Evolutionary conservation across 2,329 filamentous ascomycete genomes (phyloP).

Genomic region (Diaporthe citriasiana): DNA sequence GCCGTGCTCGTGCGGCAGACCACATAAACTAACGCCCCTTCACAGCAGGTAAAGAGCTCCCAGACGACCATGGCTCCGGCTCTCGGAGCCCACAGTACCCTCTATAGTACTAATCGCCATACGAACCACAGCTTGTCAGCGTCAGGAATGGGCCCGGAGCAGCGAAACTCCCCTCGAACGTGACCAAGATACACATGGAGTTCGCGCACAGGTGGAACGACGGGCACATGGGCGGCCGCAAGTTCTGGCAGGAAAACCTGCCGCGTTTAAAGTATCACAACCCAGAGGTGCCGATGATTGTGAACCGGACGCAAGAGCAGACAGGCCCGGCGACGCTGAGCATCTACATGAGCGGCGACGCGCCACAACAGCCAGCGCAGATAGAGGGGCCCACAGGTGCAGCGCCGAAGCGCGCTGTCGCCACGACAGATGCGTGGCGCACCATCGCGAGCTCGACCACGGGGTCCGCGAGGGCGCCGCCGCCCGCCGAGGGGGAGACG

Average conservation of each 20-base stretch:
- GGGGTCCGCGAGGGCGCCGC: conserved; percentile 63
- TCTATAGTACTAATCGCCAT: conserved; percentile 47
- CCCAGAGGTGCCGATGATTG: conserved; percentile 84
- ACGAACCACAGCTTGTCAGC: conserved; percentile 72
- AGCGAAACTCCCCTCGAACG: conserved; percentile 81
- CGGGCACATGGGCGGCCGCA: conserved; percentile 81
- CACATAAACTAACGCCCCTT: conserved; percentile 45
- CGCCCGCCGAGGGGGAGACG: conserved; percentile 63
- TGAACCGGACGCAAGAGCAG: conserved; percentile 76
- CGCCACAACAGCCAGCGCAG: conserved; percentile 38
- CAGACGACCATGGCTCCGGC: conserved; percentile 41
- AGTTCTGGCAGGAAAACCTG: conserved; percentile 89
- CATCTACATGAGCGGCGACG: conserved; percentile 67
- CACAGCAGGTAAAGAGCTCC: conserved; percentile 59
- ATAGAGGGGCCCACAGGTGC: background rate
- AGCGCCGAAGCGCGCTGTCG: conserved; percentile 33
- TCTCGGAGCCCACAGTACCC: conserved; percentile 20
- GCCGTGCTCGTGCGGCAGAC: conserved; percentile 14
- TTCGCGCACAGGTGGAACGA: conserved; percentile 73
- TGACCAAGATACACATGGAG: conserved; percentile 81
- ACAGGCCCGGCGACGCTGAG: conserved; percentile 72
- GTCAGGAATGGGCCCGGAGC: conserved; percentile 88
- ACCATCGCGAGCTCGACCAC: conserved; percentile 55
- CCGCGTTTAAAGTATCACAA: conserved; percentile 96
- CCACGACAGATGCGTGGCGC: conserved; percentile 40